These are phyloP conservation scores for Conoideocrella luteorostrata DNA, from an alignment of 2,329 filamentous ascomycete species.

Conservation along the genomic window DNA sequence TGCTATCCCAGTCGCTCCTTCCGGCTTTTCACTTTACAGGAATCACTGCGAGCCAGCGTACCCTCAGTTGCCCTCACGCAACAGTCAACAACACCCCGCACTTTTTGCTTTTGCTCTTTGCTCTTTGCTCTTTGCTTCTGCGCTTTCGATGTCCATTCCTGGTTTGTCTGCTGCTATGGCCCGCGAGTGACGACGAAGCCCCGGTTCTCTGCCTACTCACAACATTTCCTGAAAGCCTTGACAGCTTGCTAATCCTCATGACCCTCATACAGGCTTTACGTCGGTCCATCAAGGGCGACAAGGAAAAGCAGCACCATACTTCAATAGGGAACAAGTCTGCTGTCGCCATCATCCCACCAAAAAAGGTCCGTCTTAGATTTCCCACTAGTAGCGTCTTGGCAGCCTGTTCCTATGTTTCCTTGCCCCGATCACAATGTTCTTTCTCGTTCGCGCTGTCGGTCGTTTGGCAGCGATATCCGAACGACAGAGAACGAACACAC, in stretches of 20 bases:
- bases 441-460: too few species aligned
- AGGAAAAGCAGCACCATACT: conserved; percentile 62
- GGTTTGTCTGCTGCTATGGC: too few species aligned
- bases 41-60: too few species aligned
- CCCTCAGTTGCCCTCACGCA: too few species aligned
- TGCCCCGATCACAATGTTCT: too few species aligned
- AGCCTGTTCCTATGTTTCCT: background rate
- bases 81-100: conserved; percentile 1
- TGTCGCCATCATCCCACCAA: conserved; percentile 82
- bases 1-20: conserved; percentile 8
- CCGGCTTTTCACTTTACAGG: conserved; percentile 8
- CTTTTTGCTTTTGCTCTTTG: too few species aligned
- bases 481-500: too few species aligned
- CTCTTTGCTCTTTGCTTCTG: too few species aligned
- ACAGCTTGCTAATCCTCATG: conserved; percentile 33
- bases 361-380: conserved; percentile 61
- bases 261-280: conserved; percentile 62
- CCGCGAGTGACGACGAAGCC: background rate
- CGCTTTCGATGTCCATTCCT: background rate
- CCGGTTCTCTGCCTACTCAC: background rate
- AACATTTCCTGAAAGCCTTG: background rate
- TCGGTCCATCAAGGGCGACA: conserved; percentile 86
- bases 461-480: too few species aligned
- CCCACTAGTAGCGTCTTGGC: too few species aligned
- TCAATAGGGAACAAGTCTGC: conserved; percentile 80